Percentiles rank a stretch among this genome's conserved stretches.
phyloP scores from a whole-genome alignment of 192 early-diverging fungal genomes.

The Fimicolochytrium jonesii region DNA sequence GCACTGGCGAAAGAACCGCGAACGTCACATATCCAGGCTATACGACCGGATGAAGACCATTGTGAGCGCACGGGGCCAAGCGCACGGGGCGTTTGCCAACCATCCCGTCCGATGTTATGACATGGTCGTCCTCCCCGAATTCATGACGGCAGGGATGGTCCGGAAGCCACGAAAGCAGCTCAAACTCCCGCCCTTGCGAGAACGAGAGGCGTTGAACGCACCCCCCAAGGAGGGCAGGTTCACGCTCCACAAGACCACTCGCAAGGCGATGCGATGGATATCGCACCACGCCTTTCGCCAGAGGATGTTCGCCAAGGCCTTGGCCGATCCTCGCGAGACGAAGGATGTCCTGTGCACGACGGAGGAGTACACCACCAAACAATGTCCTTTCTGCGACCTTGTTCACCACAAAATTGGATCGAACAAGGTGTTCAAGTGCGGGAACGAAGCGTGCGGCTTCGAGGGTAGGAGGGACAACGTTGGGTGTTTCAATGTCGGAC shows the following conservation, averaged over 20 bases:
- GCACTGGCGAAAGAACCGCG: background rate
- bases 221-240: background rate
- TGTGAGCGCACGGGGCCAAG: slow-evolving; percentile 12
- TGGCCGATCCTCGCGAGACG: slow-evolving; percentile 10
- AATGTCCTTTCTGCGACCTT: slow-evolving; percentile 15
- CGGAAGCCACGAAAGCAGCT: slow-evolving; percentile 17
- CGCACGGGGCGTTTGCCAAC: slow-evolving; percentile 15
- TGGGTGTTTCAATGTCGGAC: slow-evolving; percentile 8
- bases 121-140: slow-evolving; percentile 9
- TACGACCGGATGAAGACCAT: slow-evolving; percentile 6
- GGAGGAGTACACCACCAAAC: slow-evolving; percentile 17
- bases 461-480: slow-evolving; percentile 6
- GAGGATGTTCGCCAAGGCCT: slow-evolving; percentile 8
- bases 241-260: slow-evolving; percentile 9
- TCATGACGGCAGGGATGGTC: slow-evolving; percentile 17
- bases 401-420: slow-evolving; percentile 18
- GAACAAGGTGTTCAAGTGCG: slow-evolving; percentile 19
- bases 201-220: background rate
- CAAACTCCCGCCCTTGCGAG: background rate
- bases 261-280: slow-evolving; percentile 14
- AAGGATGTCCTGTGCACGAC: slow-evolving; percentile 20
- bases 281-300: slow-evolving; percentile 8
- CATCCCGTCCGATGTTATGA: slow-evolving; percentile 8
- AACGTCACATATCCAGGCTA: background rate
- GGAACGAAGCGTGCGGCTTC: slow-evolving; percentile 5